phyloP scores from a whole-genome alignment of 1,139 yeast species.

The Barnettozyma hawaiiensis region DNA sequence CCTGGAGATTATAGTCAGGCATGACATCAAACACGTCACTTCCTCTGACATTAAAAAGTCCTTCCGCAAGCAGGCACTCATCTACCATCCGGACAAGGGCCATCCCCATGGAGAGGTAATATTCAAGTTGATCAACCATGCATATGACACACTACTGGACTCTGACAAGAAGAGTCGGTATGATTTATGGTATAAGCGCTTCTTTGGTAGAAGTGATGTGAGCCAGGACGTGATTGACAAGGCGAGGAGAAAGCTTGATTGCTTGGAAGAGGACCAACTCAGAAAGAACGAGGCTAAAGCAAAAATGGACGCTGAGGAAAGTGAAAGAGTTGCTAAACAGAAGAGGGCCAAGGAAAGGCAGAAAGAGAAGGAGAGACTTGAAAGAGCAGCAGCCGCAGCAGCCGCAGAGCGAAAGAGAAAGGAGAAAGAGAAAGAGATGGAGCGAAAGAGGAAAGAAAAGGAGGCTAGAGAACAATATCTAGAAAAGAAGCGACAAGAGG shows the following conservation, averaged over 20 bases:
- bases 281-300: conserved; percentile 23
- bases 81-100: conserved; percentile 94
- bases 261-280: conserved; percentile 25
- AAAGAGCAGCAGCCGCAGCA: background rate
- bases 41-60: conserved; percentile 72
- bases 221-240: conserved; percentile 1
- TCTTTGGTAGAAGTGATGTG: conserved; percentile 12
- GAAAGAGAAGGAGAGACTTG: background rate
- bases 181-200: conserved; percentile 31
- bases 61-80: conserved; percentile 80
- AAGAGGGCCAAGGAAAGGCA: background rate
- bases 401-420: background rate
- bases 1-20: conserved; percentile 13
- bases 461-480: conserved; percentile 1
- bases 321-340: background rate
- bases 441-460: background rate
- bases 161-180: conserved; percentile 45
- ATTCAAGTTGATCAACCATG: conserved; percentile 67
- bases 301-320: background rate
- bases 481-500: conserved; percentile 10
- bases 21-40: conserved; percentile 9
- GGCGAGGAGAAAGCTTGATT: conserved; percentile 13
- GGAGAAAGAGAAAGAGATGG: background rate
- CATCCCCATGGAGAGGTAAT: conserved; percentile 65
- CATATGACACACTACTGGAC: conserved; percentile 67